These are phyloP conservation scores for Boletus sensibilis DNA, from an alignment of 768 basidiomycete genomes.

Conservation along the genomic window DNA sequence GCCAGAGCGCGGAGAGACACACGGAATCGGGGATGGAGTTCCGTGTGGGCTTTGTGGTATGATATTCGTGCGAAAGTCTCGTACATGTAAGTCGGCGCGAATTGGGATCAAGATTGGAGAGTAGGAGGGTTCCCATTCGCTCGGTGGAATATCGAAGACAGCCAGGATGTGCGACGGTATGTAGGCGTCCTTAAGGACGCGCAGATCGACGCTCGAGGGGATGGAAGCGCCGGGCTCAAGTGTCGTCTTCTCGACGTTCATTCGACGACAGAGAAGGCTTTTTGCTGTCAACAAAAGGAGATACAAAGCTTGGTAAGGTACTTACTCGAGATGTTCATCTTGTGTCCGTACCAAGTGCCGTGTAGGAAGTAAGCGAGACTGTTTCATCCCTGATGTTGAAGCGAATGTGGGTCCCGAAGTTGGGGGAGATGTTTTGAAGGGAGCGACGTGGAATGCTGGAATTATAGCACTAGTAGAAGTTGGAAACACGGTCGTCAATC, in stretches of 20 bases:
- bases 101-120: slow-evolving; percentile 54
- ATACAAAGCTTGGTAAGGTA: not conserved
- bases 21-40: slow-evolving; percentile 35
- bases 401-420: slow-evolving; percentile 18
- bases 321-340: slow-evolving; percentile 33
- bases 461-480: slow-evolving; percentile 16
- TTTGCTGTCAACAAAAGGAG: slow-evolving; percentile 7
- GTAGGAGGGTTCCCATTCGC: slow-evolving; percentile 29
- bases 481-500: slow-evolving; percentile 20
- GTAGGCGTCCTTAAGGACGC: slow-evolving; percentile 42
- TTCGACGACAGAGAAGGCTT: slow-evolving; percentile 33
- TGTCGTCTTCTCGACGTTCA: slow-evolving; percentile 34
- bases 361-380: slow-evolving; percentile 27
- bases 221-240: slow-evolving; percentile 29
- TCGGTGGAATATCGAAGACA: slow-evolving; percentile 36
- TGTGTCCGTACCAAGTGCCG: slow-evolving; percentile 16
- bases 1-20: slow-evolving; percentile 15
- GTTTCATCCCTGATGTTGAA: slow-evolving; percentile 15
- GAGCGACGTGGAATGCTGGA: not conserved
- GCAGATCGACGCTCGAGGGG: slow-evolving; percentile 49
- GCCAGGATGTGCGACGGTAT: slow-evolving; percentile 61
- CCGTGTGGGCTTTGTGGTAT: slow-evolving; percentile 34
- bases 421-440: slow-evolving; percentile 13
- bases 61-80: slow-evolving; percentile 38
- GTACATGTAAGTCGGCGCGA: slow-evolving; percentile 45